These are phyloP conservation scores for Reticulascus tulasneorum DNA, from an alignment of 2,329 filamentous ascomycete genomes.

Conservation along the genomic window DNA sequence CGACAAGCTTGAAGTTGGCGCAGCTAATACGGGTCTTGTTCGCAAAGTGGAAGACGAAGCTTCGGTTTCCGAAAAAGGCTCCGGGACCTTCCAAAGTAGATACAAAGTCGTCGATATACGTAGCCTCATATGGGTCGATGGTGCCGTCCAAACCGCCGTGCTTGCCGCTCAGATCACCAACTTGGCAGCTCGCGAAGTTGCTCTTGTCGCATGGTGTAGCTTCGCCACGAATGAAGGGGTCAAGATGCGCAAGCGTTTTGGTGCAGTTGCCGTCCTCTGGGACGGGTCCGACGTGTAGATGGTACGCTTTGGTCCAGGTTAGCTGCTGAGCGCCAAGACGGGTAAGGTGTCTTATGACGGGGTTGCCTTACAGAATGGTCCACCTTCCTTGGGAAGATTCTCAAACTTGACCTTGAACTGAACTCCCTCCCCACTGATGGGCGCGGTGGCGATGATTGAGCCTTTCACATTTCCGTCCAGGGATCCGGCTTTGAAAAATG, in stretches of 20 bases:
- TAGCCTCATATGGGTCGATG: constrained; percentile 40
- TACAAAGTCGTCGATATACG: constrained; percentile 55
- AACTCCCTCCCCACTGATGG: constrained; percentile 50
- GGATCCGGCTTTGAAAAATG: constrained; percentile 45
- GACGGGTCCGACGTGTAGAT: constrained; percentile 65
- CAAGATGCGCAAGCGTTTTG: constrained; percentile 62
- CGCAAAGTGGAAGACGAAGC: constrained; percentile 59
- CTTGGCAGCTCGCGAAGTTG: constrained; percentile 63
- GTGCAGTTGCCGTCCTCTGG: constrained; percentile 68
- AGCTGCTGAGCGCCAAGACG: too few species aligned
- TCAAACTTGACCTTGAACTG: constrained; percentile 51
- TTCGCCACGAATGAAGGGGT: constrained; percentile 65
- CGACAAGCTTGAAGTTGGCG: constrained; percentile 51
- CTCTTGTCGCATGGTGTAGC: constrained; percentile 53
- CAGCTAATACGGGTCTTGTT: constrained; percentile 63
- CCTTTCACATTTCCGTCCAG: constrained; percentile 53
- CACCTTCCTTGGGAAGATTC: constrained; percentile 53
- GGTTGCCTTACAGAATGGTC: constrained; percentile 55
- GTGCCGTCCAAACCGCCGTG: constrained; percentile 53
- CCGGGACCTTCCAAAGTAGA: constrained; percentile 47
- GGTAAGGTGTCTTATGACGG: constrained; percentile 12
- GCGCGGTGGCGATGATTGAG: constrained; percentile 41
- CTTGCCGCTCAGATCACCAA: constrained; percentile 75
- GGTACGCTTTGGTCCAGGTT: constrained; percentile 67
- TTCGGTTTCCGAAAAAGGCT: constrained; percentile 62